Conservation (phyloP, 2,329 filamentous ascomycete species). For the Colletotrichum coccodes region DNA sequence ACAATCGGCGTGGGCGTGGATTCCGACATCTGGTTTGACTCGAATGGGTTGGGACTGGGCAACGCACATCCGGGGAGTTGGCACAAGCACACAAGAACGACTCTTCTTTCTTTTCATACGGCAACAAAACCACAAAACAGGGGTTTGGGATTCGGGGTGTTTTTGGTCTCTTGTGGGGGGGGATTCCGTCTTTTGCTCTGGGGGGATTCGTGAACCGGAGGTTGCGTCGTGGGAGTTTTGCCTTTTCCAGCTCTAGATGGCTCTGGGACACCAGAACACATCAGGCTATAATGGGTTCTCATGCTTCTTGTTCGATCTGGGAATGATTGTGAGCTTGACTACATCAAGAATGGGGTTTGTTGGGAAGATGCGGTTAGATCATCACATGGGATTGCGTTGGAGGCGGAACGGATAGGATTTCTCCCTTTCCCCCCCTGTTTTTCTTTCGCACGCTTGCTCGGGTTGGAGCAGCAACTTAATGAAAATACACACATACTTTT, state of each 20-base stretch:
- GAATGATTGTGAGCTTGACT: slow-evolving; percentile 26
- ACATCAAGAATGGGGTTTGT: slow-evolving; percentile 15
- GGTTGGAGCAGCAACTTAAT: slow-evolving; percentile 22
- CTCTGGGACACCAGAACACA: neutral
- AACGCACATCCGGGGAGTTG: slow-evolving; percentile 32
- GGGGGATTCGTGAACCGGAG: neutral
- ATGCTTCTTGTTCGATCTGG: slow-evolving; percentile 15
- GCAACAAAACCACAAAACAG: slow-evolving; percentile 32
- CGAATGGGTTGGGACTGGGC: slow-evolving; percentile 29
- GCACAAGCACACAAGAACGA: slow-evolving; percentile 20
- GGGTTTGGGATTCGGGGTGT: slow-evolving; percentile 27
- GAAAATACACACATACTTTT: slow-evolving; percentile 18
- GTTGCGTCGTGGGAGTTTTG: slow-evolving; percentile 25
- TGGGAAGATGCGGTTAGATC: slow-evolving; percentile 22
- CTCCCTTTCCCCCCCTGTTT: neutral
- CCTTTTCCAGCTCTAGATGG: slow-evolving; percentile 4
- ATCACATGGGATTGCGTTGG: slow-evolving; percentile 15
- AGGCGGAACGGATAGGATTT: slow-evolving; percentile 11
- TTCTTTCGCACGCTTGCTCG: slow-evolving; percentile 20
- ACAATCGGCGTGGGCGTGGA: slow-evolving; percentile 32
- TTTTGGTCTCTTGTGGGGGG: neutral
- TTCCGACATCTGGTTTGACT: slow-evolving; percentile 32
- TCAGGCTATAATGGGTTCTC: slow-evolving; percentile 19
- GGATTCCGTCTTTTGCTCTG: slow-evolving; percentile 8
- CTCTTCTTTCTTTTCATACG: slow-evolving; percentile 23